A percentile compares a stretch with the other conserved stretches of the same genome.
Conservation (phyloP, 2,329 filamentous ascomycete genomes). For the Didymella keratinophila region DNA sequence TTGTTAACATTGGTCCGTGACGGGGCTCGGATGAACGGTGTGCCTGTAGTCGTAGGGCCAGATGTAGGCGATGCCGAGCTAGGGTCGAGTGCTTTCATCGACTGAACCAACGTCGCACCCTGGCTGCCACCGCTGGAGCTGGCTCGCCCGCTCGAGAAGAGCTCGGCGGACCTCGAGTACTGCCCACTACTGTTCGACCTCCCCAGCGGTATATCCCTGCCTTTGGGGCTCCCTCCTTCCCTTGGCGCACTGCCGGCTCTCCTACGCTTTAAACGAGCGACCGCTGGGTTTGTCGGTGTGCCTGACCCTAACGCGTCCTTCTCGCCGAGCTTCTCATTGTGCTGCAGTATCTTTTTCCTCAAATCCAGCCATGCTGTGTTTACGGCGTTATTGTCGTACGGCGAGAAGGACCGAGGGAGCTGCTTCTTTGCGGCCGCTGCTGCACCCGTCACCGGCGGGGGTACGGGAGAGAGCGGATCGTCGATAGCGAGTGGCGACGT, state of each 20-base stretch:
- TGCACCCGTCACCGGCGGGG: conserved; percentile 58
- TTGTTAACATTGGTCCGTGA: conserved; percentile 50
- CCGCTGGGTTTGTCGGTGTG: conserved; percentile 44
- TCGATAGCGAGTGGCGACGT: conserved; percentile 83
- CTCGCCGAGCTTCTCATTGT: conserved; percentile 50
- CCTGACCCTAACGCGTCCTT: conserved; percentile 30
- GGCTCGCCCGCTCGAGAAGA: conserved; percentile 31
- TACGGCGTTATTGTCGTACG: conserved; percentile 78
- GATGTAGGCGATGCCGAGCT: conserved; percentile 39
- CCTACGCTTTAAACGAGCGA: conserved; percentile 46
- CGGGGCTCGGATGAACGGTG: conserved; percentile 60
- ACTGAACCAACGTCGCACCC: conserved; percentile 31
- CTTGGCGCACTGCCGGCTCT: conserved; percentile 39
- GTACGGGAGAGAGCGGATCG: conserved; percentile 79
- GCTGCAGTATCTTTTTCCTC: conserved; percentile 57
- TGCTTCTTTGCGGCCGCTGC: conserved; percentile 59
- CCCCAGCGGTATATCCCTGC: conserved; percentile 41
- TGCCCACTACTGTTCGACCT: conserved; percentile 32
- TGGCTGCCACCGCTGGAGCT: conserved; percentile 38
- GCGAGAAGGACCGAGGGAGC: conserved; percentile 78
- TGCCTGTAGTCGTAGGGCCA: conserved; percentile 55
- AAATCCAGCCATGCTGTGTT: conserved; percentile 79
- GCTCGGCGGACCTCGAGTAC: conserved; percentile 43
- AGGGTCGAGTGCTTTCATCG: conserved; percentile 42
- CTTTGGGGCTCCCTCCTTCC: conserved; percentile 32